Evolutionary conservation across 768 basidiomycete species (phyloP).

Genomic region (Dentipellis sp.): DNA sequence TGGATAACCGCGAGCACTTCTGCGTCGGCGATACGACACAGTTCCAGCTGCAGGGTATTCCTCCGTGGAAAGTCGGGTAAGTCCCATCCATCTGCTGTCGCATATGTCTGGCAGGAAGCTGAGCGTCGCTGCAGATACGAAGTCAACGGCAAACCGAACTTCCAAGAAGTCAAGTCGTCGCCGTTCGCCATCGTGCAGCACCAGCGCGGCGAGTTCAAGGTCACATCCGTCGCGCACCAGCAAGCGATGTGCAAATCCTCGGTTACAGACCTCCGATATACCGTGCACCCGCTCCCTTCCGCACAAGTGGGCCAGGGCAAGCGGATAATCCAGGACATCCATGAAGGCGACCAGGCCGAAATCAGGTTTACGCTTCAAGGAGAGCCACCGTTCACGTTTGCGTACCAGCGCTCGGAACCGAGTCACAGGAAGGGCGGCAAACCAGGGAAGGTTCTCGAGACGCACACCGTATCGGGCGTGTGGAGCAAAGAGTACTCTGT

Average conservation of each 20-base stretch:
- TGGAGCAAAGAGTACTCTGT: constrained; percentile 76
- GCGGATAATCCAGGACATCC: constrained; percentile 73
- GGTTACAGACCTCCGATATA: constrained; percentile 64
- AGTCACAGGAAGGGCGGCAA: constrained; percentile 58
- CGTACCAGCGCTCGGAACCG: constrained; percentile 79
- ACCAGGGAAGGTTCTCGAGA: constrained; percentile 76
- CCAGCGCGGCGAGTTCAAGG: constrained; percentile 73
- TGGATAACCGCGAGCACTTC: constrained; percentile 68
- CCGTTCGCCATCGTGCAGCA: constrained; percentile 84
- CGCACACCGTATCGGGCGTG: constrained; percentile 81
- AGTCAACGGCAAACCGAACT: constrained; percentile 65
- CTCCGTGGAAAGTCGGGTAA: constrained; percentile 86
- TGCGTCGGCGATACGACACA: constrained; percentile 88
- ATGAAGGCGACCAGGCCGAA: constrained; percentile 92
- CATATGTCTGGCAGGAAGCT: background rate
- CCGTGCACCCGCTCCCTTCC: constrained; percentile 75
- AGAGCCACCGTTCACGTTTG: constrained; percentile 93
- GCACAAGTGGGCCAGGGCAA: constrained; percentile 87
- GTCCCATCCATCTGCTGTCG: constrained; percentile 13
- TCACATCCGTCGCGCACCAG: constrained; percentile 85
- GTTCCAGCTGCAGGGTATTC: constrained; percentile 89
- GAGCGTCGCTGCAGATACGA: constrained; percentile 46
- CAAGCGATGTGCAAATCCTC: constrained; percentile 86
- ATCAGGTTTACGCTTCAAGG: constrained; percentile 87
- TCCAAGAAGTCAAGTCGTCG: constrained; percentile 67